phyloP scores from a whole-genome alignment of 176 grass and related monocot genomes.

The Themeda triandra region DNA sequence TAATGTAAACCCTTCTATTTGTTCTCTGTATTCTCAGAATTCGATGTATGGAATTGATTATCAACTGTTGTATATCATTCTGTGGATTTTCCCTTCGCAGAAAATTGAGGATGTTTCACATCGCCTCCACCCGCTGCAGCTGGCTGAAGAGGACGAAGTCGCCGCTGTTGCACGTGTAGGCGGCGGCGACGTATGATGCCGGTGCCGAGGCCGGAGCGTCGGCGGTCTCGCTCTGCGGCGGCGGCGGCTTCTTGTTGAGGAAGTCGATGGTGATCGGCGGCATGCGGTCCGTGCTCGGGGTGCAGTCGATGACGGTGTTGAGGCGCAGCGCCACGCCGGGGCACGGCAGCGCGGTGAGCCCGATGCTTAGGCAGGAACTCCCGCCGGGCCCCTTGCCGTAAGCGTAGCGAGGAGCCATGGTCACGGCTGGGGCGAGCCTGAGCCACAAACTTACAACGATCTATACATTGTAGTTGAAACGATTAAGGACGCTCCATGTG shows the following conservation, averaged over 20 bases:
- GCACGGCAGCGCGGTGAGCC: neutral
- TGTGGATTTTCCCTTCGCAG: too few species aligned
- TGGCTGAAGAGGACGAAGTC: neutral
- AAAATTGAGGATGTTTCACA: too few species aligned
- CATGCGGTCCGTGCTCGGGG: neutral
- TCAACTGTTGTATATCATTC: too few species aligned
- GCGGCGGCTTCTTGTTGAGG: neutral
- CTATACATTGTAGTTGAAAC: too few species aligned
- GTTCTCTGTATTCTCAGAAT: too few species aligned
- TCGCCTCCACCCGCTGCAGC: neutral
- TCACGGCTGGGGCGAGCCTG: neutral
- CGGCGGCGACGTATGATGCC: neutral
- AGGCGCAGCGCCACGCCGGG: constrained; percentile 11
- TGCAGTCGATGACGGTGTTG: neutral
- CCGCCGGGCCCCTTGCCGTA: neutral
- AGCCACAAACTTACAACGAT: too few species aligned
- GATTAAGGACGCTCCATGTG: too few species aligned
- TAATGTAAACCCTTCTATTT: too few species aligned
- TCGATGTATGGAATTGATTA: too few species aligned
- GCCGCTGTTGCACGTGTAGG: neutral
- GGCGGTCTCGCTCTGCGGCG: neutral
- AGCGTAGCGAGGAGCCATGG: neutral
- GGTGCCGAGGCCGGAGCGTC: neutral
- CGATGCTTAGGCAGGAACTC: neutral
- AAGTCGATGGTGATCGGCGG: constrained; percentile 3